A percentile compares a stretch with the other conserved stretches of the same genome.
These are phyloP conservation scores for Betula pendula DNA, from an alignment of 306 rosid species.

Conservation along the genomic window DNA sequence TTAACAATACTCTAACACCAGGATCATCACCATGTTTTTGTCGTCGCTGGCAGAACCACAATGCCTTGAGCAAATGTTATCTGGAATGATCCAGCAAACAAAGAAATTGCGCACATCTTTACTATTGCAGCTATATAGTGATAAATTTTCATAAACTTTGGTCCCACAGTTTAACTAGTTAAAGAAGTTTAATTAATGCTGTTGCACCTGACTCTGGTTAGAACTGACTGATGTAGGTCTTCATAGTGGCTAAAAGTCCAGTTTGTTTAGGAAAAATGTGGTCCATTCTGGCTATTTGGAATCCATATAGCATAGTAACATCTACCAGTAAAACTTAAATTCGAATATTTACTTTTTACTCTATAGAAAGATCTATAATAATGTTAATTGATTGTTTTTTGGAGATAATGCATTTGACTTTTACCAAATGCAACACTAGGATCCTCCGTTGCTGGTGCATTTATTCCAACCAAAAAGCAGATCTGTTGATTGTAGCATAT, in stretches of 20 bases:
- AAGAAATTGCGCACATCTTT: no score
- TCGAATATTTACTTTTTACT: background rate
- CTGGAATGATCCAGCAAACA: background rate
- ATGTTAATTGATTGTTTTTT: background rate
- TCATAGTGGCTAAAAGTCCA: no score
- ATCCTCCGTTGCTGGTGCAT: no score
- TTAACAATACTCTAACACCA: background rate
- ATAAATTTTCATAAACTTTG: no score
- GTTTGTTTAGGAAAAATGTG: no score
- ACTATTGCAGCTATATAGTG: background rate
- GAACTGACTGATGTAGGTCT: background rate
- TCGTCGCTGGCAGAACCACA: no score
- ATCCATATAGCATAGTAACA: background rate
- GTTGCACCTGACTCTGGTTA: background rate
- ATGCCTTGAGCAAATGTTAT: background rate
- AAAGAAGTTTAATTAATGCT: background rate
- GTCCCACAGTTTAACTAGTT: no score
- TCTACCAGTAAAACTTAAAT: background rate
- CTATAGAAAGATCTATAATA: no score
- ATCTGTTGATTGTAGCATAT: background rate
- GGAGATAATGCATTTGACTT: background rate
- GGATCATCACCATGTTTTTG: no score
- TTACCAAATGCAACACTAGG: no score
- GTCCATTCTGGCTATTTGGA: no score
- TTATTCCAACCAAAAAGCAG: background rate